Base-by-base conservation (phyloP, 768 basidiomycete species). In the Mycena olivaceomarginata region DNA sequence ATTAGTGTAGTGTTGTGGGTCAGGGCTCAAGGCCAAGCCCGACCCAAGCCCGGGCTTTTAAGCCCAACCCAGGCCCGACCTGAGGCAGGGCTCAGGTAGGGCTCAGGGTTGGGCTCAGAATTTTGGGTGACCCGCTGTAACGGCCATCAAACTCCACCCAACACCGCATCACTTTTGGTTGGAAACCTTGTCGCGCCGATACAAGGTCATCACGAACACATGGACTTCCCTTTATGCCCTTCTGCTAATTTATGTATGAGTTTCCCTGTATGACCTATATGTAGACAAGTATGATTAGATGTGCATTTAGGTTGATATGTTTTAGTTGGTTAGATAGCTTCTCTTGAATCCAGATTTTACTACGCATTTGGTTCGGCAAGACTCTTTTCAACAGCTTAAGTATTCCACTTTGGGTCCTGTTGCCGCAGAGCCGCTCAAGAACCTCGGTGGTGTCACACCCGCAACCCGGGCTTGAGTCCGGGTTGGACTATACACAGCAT, bases 21-120 rank as follows among this genome's bases (percentile, higher is more conserved):
- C 59, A 60, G 25, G 59, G 59, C 59, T 60, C 59, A 60, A 60
- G 59, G 18, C 59, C 59, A 37, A 60, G 25, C 31, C 59, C 25
- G 59, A 60, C 31, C 25, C 59, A 60, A 60, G 31, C 59, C 59
- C 59, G 16, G 18, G 59, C 6, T 60, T 60, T 60, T 60, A 31
- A 60, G 59, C 56, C 56, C 56, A 16, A 57, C 22, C 56, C 56
- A 57, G 56, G 25, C 56, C 56, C n/a, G 56, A 57, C 56, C 56
- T 16, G 56, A 57, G 56, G 56, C 16, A 57, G 48, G 48, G 13
- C 48, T 48, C 48, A 48, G 48, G 16, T 48, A 48, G 11, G 12
- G 48, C 48, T 48, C 48, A 48, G 48, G 48, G 48, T 48, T 15
- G 16, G 48, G 48, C 13, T 48, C 48, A 48, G 16, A 48, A 48